phyloP scores from a whole-genome alignment of 768 basidiomycete species.

The Boletellus ananas region DNA sequence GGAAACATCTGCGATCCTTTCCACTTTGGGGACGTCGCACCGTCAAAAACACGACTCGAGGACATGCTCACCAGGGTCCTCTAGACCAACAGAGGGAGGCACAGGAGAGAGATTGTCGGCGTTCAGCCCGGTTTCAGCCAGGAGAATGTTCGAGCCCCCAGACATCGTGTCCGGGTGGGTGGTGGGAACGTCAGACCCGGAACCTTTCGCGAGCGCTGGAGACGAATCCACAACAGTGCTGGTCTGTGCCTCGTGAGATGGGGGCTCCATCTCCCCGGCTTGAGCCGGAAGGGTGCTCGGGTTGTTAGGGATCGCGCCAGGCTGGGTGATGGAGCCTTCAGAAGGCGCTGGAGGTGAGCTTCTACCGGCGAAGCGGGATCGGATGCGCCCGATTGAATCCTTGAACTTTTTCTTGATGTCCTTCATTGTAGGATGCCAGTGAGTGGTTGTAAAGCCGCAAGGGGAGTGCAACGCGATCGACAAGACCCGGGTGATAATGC shows the following conservation, averaged over 20 bases:
- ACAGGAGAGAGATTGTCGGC: no score
- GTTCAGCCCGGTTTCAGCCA: background rate
- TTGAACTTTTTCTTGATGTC: background rate
- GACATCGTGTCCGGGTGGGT: background rate
- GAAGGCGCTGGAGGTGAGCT: background rate
- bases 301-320: background rate
- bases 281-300: background rate
- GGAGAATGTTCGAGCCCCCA: background rate
- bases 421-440: background rate
- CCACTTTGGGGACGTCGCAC: background rate
- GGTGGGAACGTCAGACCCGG: background rate
- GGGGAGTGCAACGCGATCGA: no score
- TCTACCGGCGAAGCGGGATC: background rate
- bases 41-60: background rate
- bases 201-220: background rate
- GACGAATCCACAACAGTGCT: background rate
- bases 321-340: background rate
- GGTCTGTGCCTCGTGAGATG: background rate
- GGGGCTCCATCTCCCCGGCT: background rate
- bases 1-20: background rate
- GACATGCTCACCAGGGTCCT: background rate
- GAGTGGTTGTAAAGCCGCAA: background rate
- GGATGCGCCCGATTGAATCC: background rate
- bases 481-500: no score
- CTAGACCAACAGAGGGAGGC: background rate